A percentile compares a stretch with the other conserved stretches of the same genome.
Evolutionary conservation across 2,329 filamentous ascomycete genomes (phyloP).

Genomic region (Xylaria hypoxylon): DNA sequence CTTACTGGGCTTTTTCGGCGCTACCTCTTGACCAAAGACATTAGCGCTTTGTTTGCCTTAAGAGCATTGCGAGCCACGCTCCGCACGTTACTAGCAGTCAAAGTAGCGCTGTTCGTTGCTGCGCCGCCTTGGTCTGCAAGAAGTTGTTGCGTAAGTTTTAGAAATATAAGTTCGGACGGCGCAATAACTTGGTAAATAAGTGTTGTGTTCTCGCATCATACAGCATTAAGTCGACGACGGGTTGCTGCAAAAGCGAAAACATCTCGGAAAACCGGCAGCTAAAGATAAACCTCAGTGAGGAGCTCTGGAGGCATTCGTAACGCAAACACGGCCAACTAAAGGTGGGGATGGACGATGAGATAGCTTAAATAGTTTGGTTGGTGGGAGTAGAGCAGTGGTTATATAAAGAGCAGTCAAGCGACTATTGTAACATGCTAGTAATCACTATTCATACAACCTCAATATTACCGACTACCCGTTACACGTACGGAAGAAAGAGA

Average conservation of each 20-base stretch:
- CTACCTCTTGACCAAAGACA: background rate
- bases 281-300: no score
- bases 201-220: background rate
- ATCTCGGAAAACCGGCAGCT: no score
- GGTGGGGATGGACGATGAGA: no score
- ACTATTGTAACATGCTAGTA: no score
- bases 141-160: background rate
- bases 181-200: background rate
- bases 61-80: background rate
- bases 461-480: no score
- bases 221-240: no score
- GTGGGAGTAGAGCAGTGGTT: no score
- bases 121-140: background rate
- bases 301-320: no score
- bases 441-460: no score
- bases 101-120: background rate
- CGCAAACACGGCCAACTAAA: no score
- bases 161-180: background rate
- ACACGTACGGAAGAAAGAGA: no score
- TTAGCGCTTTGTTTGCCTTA: background rate
- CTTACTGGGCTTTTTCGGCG: background rate
- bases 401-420: no score
- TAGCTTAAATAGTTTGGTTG: background rate
- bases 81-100: background rate
- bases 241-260: background rate